phyloP scores from a whole-genome alignment of 2,329 filamentous ascomycete species.

The Microdochium nivale region DNA sequence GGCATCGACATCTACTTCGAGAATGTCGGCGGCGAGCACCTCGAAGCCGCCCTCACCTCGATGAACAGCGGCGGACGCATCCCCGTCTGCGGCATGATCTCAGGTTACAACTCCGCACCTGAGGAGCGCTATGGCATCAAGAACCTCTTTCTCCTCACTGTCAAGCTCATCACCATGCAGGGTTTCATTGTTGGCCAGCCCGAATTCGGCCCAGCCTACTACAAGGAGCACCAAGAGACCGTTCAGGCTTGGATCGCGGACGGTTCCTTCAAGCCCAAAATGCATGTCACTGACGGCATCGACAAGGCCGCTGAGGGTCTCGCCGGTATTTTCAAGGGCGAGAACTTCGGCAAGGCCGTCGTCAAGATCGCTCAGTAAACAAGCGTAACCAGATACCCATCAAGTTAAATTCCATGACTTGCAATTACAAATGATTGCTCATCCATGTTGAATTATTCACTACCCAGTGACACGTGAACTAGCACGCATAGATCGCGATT shows the following conservation, averaged over 20 bases:
- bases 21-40: slow-evolving; percentile 68
- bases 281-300: slow-evolving; percentile 64
- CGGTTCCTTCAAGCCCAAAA: slow-evolving; percentile 63
- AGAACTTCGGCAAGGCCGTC: slow-evolving; percentile 83
- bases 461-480: too few species aligned
- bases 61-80: slow-evolving; percentile 60
- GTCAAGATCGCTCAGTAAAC: slow-evolving; percentile 41
- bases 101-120: slow-evolving; percentile 58
- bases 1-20: slow-evolving; percentile 78
- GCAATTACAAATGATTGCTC: not conserved
- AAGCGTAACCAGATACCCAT: not conserved
- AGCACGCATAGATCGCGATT: too few species aligned
- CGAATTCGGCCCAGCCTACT: slow-evolving; percentile 58
- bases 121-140: slow-evolving; percentile 55
- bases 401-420: not conserved
- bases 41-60: slow-evolving; percentile 49
- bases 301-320: slow-evolving; percentile 69
- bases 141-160: slow-evolving; percentile 56
- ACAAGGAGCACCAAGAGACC: slow-evolving; percentile 65
- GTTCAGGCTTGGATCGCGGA: slow-evolving; percentile 70
- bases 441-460: too few species aligned
- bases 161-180: slow-evolving; percentile 62
- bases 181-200: slow-evolving; percentile 68
- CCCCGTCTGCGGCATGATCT: slow-evolving; percentile 59
- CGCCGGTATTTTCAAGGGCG: slow-evolving; percentile 64